Percentiles rank a stretch among this genome's conserved stretches.
phyloP scores from a whole-genome alignment of 805 yeast genomes.

The Nakazawaea pomicola region DNA sequence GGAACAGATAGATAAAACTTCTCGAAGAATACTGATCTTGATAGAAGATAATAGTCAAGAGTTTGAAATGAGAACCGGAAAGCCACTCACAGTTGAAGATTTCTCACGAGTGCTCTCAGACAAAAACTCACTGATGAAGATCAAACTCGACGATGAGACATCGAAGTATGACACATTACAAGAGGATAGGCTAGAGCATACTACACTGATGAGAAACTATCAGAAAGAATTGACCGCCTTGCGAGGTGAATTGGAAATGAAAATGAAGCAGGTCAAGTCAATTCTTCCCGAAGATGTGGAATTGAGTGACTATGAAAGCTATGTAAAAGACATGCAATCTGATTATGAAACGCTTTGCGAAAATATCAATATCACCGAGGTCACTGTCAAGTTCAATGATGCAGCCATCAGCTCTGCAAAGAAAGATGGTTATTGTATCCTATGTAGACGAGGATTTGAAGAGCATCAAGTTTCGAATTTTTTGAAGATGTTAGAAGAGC shows the following conservation, averaged over 20 bases:
- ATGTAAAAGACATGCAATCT: slow-evolving; percentile 52
- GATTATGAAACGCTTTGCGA: slow-evolving; percentile 58
- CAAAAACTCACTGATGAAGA: no score
- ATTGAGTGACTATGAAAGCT: slow-evolving; percentile 46
- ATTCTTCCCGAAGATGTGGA: slow-evolving; percentile 33
- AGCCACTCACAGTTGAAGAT: slow-evolving; percentile 15
- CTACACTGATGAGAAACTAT: slow-evolving; percentile 9
- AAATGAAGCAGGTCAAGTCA: slow-evolving; percentile 18
- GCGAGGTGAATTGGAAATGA: slow-evolving; percentile 13
- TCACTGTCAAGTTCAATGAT: slow-evolving; percentile 63
- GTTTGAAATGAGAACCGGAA: slow-evolving; percentile 18
- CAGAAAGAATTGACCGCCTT: slow-evolving; percentile 13
- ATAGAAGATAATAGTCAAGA: slow-evolving; percentile 19
- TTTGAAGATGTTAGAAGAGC: slow-evolving; percentile 20
- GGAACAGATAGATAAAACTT: slow-evolving; percentile 32
- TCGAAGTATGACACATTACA: neutral
- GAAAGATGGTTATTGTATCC: slow-evolving; percentile 52
- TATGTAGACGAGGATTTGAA: slow-evolving; percentile 68
- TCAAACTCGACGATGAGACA: slow-evolving; percentile 11
- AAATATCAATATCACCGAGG: slow-evolving; percentile 61
- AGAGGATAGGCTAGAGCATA: neutral
- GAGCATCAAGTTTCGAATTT: slow-evolving; percentile 21
- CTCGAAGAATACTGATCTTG: slow-evolving; percentile 22
- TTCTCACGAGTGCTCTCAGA: slow-evolving; percentile 14
- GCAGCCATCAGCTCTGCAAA: slow-evolving; percentile 66